A percentile compares a stretch with the other conserved stretches of the same genome.
Conservation (phyloP, 164 flowering plant genomes). For the Umbellularia californica region DNA sequence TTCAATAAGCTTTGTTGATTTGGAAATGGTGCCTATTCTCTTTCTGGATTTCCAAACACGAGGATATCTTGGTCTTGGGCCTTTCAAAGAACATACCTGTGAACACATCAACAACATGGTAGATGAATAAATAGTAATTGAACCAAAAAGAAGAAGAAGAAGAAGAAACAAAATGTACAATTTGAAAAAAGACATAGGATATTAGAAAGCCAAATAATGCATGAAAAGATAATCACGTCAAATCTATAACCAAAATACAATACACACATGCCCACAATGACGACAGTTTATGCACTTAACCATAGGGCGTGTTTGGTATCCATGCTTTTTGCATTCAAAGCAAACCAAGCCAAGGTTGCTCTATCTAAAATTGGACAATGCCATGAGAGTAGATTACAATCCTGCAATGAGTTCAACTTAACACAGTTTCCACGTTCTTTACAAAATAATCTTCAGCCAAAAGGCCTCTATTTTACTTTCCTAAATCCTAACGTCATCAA, state of each 20-base stretch:
- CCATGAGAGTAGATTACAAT: too few species aligned
- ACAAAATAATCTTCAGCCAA: not conserved
- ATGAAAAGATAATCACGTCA: not conserved
- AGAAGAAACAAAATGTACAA: too few species aligned
- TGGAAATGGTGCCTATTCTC: constrained; percentile 81
- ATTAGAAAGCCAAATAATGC: not conserved
- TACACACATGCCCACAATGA: not conserved
- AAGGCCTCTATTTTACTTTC: not conserved
- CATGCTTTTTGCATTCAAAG: not conserved
- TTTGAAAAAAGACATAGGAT: too few species aligned
- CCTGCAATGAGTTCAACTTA: not conserved
- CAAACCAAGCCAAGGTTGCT: not conserved
- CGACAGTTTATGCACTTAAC: not conserved
- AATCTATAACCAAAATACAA: not conserved
- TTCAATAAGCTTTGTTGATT: constrained; percentile 72
- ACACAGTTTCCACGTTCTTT: not conserved
- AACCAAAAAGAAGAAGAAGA: not conserved
- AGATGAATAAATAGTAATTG: not conserved
- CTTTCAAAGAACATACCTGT: constrained; percentile 70
- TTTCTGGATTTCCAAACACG: constrained; percentile 75
- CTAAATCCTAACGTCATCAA: too few species aligned
- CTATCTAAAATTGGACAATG: not conserved
- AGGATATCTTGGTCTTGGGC: constrained; percentile 85
- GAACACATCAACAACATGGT: not conserved
- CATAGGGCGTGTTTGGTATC: not conserved